Evolutionary conservation across 2,329 filamentous ascomycete species (phyloP), one percentile per base, ranked within the genome.

Genomic region (Chaetomium olivaceum): DNA sequence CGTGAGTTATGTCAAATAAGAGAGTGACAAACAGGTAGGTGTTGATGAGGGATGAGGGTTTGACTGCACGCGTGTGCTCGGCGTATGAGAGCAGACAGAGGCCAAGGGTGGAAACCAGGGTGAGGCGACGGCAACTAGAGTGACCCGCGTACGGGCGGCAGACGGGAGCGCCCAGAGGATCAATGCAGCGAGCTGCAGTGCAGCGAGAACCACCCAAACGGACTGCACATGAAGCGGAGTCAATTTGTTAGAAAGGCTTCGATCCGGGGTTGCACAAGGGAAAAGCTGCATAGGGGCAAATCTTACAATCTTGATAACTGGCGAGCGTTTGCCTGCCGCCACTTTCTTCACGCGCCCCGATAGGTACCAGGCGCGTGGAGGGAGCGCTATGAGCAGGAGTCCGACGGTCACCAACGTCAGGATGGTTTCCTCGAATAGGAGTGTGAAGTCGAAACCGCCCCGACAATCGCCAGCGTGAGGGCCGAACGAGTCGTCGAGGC

Each of bases 21-120:
- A 75, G 67, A 0, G 75, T 74, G 14, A 73, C 61, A 52, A 77
- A 66, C 3, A 80, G 70, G 51, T 75, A 80, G 9, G 63, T 16
- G 50, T 68, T 72, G 14, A 79, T 68, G 1, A 80, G 55, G 0
- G 73, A 67, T 0, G 78, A 78, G 0, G 78, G 76, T 21, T 73
- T 71, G 1, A 70, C 67, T 5, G 76, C 74, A 6, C 72, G 73
- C 14, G 69, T 67, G 66, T 81, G 79, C 62, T 81, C 79, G 1
- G 67, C 31, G 55, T 71, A 78, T 0, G 78, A 79, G 2, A 80
- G 61, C 0, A 70, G 48, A 2, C 73, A 63, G 5, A 77, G 68
- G n/a, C 70, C 70, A 3, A 77, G 48, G 1, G 74, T 73, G 1
- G 76, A 75, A 16, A 77, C 27, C 1, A 77, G 61, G 0, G 68